These are phyloP conservation scores for Vitellaria paradoxa DNA, from an alignment of 179 eudicot species.

Conservation along the genomic window DNA sequence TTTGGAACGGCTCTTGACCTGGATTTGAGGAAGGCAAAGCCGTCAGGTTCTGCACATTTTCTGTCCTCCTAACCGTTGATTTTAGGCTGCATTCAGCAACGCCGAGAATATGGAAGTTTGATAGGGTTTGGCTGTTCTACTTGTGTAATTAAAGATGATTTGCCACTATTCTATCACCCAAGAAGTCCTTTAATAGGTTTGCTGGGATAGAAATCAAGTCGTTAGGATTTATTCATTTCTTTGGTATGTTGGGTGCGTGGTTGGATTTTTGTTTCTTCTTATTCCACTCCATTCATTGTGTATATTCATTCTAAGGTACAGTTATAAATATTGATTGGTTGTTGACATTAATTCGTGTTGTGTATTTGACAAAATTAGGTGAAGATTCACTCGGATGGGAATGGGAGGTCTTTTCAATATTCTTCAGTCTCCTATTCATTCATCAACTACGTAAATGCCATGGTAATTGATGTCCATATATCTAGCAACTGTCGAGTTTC, in stretches of 20 bases:
- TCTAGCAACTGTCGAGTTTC: too few relatives aligned
- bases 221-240: neutral
- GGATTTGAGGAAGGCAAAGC: neutral
- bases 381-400: too few relatives aligned
- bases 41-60: neutral
- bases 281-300: neutral
- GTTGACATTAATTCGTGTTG: too few relatives aligned
- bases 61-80: neutral
- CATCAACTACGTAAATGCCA: too few relatives aligned
- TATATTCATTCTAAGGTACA: neutral
- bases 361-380: too few relatives aligned
- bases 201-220: neutral
- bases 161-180: neutral
- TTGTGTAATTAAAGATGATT: neutral
- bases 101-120: neutral
- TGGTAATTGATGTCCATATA: too few relatives aligned
- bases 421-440: too few relatives aligned
- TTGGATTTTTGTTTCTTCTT: neutral
- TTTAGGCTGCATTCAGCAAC: neutral
- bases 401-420: too few relatives aligned
- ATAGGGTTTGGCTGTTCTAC: neutral
- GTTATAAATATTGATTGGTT: slow-evolving; percentile 1
- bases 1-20: neutral
- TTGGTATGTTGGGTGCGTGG: neutral
- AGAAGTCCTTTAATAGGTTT: neutral